Base-by-base conservation (phyloP, 768 basidiomycete genomes). In the Suillus fuscotomentosus region DNA sequence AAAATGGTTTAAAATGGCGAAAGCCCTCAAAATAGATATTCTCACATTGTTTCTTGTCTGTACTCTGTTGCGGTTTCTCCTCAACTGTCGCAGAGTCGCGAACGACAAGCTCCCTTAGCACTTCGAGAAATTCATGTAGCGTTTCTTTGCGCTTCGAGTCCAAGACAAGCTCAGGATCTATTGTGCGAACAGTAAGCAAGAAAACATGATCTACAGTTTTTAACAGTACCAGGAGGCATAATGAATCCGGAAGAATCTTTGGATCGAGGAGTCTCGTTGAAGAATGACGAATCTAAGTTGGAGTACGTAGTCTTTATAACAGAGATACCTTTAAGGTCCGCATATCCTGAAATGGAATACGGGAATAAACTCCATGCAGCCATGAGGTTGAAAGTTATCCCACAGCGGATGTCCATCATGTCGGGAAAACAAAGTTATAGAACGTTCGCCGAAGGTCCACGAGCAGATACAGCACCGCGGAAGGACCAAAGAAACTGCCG, bases 261-360 rank as follows among this genome's bases (percentile, higher is more conserved):
- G 57, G 14, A 43, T 42, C 27, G 41, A 31, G 27, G 57, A 50
- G 48, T 42, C 22, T 41, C 39, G 56, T 5, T 27, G 57, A 59
- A 42, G 11, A 59, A 59, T 5, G 27, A 59, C 13, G 14, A 13
- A 42, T 6, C 10, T 42, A 11, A 79, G 75, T 64, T 71, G 17
- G 10, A 42, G 27, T 31, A 42, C 41, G 57, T 59, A 20, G 41
- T 41, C 41, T 20, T 59, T 59, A 59, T 59, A 59, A 27, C 20
- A 34, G 11, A 54, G 41, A 42, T 59, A 20, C 57, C 57, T 59
- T 59, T 20, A 59, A 59, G 57, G 42, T 59, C 57, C 57, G 57
- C 57, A 59, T 20, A 6, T 42, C 57, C 24, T 59, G 41, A 59
- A 59, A 42, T 27, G 27, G 57, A 27, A 59, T 43, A 27, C 57